phyloP scores from a whole-genome alignment of 108 stramenopile genomes.

The Parietichytrium sp. region DNA sequence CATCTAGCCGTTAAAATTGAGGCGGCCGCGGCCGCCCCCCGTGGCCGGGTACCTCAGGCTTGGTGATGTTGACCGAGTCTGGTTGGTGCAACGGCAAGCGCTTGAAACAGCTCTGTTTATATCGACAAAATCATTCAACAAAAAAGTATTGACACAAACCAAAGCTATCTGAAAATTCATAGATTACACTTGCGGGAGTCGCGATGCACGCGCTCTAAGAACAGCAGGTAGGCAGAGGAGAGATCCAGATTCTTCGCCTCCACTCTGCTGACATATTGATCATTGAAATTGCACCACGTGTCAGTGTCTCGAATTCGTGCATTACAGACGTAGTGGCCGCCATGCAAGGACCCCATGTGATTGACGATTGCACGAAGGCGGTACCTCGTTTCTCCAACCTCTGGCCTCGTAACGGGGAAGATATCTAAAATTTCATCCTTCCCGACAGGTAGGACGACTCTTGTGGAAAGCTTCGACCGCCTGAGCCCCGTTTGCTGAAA shows the following conservation, averaged over 20 bases:
- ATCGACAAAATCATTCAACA: no score
- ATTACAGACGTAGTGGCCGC: constrained; percentile 49
- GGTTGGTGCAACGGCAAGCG: no score
- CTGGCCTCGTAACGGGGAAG: background rate
- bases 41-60: no score
- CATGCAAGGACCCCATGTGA: constrained; percentile 39
- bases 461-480: constrained; percentile 8
- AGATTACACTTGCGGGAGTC: background rate
- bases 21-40: no score
- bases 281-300: constrained; percentile 44
- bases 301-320: background rate
- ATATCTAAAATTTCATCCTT: constrained; percentile 38
- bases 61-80: no score
- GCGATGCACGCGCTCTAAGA: constrained; percentile 23
- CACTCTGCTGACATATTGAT: background rate
- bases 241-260: background rate
- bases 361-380: constrained; percentile 26
- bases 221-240: constrained; percentile 22
- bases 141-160: no score
- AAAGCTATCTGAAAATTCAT: no score
- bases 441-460: constrained; percentile 21
- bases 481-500: constrained; percentile 15
- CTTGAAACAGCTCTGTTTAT: no score
- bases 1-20: no score
- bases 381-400: background rate